A percentile compares a stretch with the other conserved stretches of the same genome.
phyloP scores from a whole-genome alignment of 1,139 yeast genomes.

The Starmera stellimalicola region DNA sequence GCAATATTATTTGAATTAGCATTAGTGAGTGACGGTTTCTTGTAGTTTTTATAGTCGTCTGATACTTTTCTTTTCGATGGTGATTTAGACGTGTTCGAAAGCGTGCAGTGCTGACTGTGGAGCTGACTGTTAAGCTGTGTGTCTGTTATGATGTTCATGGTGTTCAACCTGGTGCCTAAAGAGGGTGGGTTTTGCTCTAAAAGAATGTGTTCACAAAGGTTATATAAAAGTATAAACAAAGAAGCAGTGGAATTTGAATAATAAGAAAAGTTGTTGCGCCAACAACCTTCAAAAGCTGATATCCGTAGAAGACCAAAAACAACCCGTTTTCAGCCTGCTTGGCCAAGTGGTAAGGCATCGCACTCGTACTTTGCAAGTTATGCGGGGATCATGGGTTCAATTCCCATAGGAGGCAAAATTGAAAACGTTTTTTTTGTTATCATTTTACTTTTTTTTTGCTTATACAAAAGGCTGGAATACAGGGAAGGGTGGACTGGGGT shows the following conservation, averaged over 20 bases:
- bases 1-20: not conserved
- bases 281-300: conserved; percentile 2
- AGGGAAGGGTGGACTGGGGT: no score
- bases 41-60: conserved; percentile 5
- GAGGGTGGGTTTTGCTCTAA: no score
- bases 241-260: no score
- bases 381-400: conserved; percentile 56
- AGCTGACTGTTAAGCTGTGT: no score
- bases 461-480: no score
- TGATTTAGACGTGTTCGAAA: not conserved
- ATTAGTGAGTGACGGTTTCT: conserved; percentile 3
- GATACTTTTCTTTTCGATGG: conserved; percentile 10
- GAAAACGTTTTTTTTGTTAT: not conserved
- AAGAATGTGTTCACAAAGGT: no score
- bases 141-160: no score
- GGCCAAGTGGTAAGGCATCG: conserved; percentile 62
- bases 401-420: conserved; percentile 51
- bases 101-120: no score
- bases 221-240: no score
- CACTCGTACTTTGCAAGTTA: conserved; percentile 35
- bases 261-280: conserved; percentile 6
- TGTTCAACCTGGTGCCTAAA: no score
- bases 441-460: no score
- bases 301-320: no score
- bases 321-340: conserved; percentile 37